phyloP scores from a whole-genome alignment of 2,329 filamentous ascomycete species.

The Dothideomycetes sp. region DNA sequence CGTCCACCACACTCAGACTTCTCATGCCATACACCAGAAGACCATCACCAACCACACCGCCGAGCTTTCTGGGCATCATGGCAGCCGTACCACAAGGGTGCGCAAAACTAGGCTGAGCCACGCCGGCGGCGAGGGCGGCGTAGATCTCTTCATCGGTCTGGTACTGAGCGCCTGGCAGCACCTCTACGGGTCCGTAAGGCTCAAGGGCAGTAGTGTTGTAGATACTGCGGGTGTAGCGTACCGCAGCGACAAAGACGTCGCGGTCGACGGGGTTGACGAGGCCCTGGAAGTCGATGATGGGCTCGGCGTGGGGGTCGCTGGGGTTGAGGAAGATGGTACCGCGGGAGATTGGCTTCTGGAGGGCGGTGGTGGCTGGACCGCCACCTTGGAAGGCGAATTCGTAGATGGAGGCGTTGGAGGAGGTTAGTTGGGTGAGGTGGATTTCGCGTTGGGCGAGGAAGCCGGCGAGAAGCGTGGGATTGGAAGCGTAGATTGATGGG shows the following conservation, averaged over 20 bases:
- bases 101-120: constrained; percentile 16
- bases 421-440: constrained; percentile 31
- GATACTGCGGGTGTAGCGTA: constrained; percentile 25
- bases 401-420: constrained; percentile 30
- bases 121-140: constrained; percentile 9
- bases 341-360: constrained; percentile 24
- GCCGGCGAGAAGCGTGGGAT: constrained; percentile 33
- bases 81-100: constrained; percentile 23
- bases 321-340: constrained; percentile 22
- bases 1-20: constrained; percentile 26
- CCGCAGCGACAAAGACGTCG: constrained; percentile 22
- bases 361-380: constrained; percentile 16
- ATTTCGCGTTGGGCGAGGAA: constrained; percentile 37
- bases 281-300: constrained; percentile 29
- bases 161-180: constrained; percentile 14
- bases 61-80: constrained; percentile 21
- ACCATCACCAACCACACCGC: constrained; percentile 22
- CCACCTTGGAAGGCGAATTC: constrained; percentile 32
- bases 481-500: constrained; percentile 13
- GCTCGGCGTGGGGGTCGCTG: constrained; percentile 20
- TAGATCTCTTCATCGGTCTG: constrained; percentile 14
- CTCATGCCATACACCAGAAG: constrained; percentile 23
- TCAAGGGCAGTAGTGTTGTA: constrained; percentile 21
- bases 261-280: constrained; percentile 27
- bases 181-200: constrained; percentile 22